Percentiles rank a stretch among this genome's conserved stretches.
Evolutionary conservation across 257 asterid genomes (phyloP).

Genomic region (Penstemon davidsonii): DNA sequence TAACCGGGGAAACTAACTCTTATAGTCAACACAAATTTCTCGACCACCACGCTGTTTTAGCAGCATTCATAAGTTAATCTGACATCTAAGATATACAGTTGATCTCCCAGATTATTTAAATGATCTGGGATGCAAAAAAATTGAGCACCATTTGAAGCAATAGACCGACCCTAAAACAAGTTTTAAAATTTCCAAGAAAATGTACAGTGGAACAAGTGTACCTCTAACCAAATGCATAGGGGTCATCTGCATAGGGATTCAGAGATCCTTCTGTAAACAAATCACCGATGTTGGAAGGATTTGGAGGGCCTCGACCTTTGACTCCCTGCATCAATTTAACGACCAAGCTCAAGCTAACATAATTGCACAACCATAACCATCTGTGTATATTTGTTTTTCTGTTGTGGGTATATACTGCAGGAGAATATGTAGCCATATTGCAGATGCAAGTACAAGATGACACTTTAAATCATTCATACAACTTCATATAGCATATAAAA

Average conservation of each 20-base stretch:
- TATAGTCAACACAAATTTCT: constrained; percentile 4
- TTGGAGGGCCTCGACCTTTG: constrained; percentile 46
- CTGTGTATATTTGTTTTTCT: neutral
- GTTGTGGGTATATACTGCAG: constrained; percentile 5
- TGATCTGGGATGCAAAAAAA: neutral
- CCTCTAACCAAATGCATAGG: constrained; percentile 94
- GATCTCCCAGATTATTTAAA: constrained; percentile 5
- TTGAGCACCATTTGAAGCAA: constrained; percentile 15
- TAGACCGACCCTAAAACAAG: neutral
- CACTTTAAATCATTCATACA: neutral
- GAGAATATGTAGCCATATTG: constrained; percentile 3
- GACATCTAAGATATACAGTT: neutral
- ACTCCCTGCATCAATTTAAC: constrained; percentile 47
- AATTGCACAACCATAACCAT: neutral
- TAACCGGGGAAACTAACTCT: constrained; percentile 1
- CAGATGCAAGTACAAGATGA: neutral
- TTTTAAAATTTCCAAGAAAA: neutral
- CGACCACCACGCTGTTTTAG: neutral
- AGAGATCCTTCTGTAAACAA: constrained; percentile 93
- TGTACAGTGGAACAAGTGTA: constrained; percentile 31
- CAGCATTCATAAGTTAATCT: neutral
- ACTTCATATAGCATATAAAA: neutral
- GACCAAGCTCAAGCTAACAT: constrained; percentile 23
- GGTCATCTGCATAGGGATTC: constrained; percentile 96
- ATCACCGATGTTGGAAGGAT: constrained; percentile 82